Conservation (phyloP, 441 rosid genomes). For the Dalechampia spathulata region DNA sequence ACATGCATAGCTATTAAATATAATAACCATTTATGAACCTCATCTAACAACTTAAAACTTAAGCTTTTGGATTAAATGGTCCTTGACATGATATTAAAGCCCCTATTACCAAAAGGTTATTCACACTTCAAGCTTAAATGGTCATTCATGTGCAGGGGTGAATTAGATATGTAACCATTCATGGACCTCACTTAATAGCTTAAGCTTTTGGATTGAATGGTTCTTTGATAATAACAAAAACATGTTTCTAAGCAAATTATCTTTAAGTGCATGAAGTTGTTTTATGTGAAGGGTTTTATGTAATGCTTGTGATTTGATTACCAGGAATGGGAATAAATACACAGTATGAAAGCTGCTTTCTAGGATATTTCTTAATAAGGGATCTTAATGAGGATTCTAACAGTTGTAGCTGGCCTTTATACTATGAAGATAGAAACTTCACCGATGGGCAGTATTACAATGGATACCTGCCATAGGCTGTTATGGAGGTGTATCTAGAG, state of each 20-base stretch:
- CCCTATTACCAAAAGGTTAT: too few relatives aligned
- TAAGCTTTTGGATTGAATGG: too few relatives aligned
- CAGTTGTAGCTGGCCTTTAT: conserved; percentile 66
- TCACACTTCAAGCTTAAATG: too few relatives aligned
- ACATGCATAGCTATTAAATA: too few relatives aligned
- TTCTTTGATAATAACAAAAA: too few relatives aligned
- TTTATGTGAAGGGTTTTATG: conserved; percentile 3
- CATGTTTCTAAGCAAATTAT: background rate
- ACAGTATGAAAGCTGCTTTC: conserved; percentile 58
- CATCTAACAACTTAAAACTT: too few relatives aligned
- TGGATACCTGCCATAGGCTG: conserved; percentile 40
- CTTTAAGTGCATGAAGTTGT: background rate
- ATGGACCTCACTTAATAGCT: too few relatives aligned
- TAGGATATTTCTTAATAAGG: conserved; percentile 71
- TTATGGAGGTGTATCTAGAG: conserved; percentile 41
- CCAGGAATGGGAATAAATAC: conserved; percentile 91
- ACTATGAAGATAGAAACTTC: conserved; percentile 44
- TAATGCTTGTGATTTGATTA: conserved; percentile 17
- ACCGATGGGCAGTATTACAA: conserved; percentile 54
- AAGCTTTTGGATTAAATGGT: too few relatives aligned
- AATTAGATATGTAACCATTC: too few relatives aligned
- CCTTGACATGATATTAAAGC: too few relatives aligned
- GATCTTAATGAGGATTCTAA: conserved; percentile 79
- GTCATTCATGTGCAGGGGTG: too few relatives aligned
- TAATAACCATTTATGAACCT: too few relatives aligned